Base-by-base conservation (phyloP, 2,329 filamentous ascomycete species). In the Fusarium anguioides region DNA sequence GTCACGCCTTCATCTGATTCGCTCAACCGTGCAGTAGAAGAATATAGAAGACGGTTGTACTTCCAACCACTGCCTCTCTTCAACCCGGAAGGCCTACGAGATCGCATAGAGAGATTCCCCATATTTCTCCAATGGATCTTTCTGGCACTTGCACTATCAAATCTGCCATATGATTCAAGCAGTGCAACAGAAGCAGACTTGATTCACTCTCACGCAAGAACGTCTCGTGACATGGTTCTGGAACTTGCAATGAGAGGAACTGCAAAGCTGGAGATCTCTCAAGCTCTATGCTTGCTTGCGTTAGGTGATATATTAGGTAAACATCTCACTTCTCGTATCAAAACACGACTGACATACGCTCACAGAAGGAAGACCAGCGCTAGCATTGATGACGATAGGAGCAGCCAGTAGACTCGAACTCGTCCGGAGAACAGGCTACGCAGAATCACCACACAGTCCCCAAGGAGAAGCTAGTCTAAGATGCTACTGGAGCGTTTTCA, bases 401-500 rank as follows among this genome's bases (percentile, higher is more conserved):
- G 66, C 59, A 2, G 69, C 57, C 0, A 56, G 59, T 1, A 59
- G 70, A 23, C 51, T 72, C 4, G 60, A 72, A 17, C 60, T 71
- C 5, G 57, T 72, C 1, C 61, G 64, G 0, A 39, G 62, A 27
- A 52, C 59, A 20, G 42, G 61, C 15, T 55, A 46, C n/a, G 33
- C 51, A 1, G 60, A 29, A 9, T 64, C 64, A 1, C 24, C 49
- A 1, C 37, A 48, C 5, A 35, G 9, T 2, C 42, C 33, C 1
- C 39, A 47, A 7, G 57, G 37, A 1, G 69, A 72, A 4, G 46
- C 69, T 3, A 62, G 64, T 11, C 14, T 60, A 4, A 53, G 70
- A 8, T 72, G 70, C 8, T 68, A 71, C 17, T 72, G 70, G 70
- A 72, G 70, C 6, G 66, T 72, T 6, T 60, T 65, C 2, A 65